Percentiles rank a stretch among this genome's conserved stretches.
phyloP scores from a whole-genome alignment of 2,329 filamentous ascomycete species.

The Phialophora macrospora region DNA sequence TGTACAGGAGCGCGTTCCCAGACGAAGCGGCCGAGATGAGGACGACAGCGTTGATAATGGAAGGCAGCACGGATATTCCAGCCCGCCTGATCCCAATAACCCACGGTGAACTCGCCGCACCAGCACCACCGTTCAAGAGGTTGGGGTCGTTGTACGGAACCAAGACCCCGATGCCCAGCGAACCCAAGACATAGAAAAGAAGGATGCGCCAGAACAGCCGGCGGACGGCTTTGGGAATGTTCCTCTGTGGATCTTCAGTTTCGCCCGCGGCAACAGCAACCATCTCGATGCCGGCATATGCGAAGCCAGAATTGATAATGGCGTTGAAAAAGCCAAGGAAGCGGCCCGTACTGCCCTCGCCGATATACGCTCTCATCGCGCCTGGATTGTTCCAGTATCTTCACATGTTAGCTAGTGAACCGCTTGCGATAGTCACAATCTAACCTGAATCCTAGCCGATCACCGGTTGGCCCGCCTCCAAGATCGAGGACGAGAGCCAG shows the following conservation, averaged over 20 bases:
- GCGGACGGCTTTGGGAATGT: constrained; percentile 50
- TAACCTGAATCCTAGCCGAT: constrained; percentile 62
- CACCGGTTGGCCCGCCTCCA: constrained; percentile 51
- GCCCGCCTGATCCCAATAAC: constrained; percentile 62
- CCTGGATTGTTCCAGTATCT: constrained; percentile 61
- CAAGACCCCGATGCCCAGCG: constrained; percentile 75
- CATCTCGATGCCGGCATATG: constrained; percentile 58
- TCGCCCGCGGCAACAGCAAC: constrained; percentile 57
- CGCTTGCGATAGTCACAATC: no score
- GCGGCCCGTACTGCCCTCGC: constrained; percentile 48
- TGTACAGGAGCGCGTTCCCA: constrained; percentile 69
- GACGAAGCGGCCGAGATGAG: constrained; percentile 73
- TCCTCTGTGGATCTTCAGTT: constrained; percentile 51
- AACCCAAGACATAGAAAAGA: constrained; percentile 78
- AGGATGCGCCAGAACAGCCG: constrained; percentile 61
- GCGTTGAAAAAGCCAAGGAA: constrained; percentile 59
- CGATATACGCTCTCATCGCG: constrained; percentile 39
- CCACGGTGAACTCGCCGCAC: constrained; percentile 56
- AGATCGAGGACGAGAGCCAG: constrained; percentile 57
- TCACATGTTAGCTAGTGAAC: constrained; percentile 44
- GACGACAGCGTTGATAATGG: constrained; percentile 75
- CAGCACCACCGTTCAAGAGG: constrained; percentile 42
- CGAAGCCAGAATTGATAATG: constrained; percentile 56
- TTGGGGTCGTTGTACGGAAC: constrained; percentile 69
- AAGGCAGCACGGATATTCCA: constrained; percentile 62